A percentile compares a stretch with the other conserved stretches of the same genome.
Evolutionary conservation across 2,329 filamentous ascomycete species (phyloP).

Genomic region (Lachnellula hyalina): DNA sequence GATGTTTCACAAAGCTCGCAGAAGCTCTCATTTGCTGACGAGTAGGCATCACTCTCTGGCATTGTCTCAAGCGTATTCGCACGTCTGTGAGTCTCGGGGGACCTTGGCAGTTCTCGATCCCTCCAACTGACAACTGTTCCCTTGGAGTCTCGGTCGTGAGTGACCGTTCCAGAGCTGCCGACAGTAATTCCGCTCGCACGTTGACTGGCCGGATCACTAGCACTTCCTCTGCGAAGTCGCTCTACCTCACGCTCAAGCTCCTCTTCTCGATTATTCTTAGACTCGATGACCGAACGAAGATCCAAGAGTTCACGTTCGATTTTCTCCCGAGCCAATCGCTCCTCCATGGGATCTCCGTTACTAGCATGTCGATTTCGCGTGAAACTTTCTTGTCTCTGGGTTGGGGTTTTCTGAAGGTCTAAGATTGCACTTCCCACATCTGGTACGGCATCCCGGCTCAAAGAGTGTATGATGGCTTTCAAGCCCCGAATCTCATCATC

Average conservation of each 20-base stretch:
- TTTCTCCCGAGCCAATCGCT: constrained; percentile 58
- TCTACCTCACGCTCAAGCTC: constrained; percentile 82
- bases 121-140: constrained; percentile 57
- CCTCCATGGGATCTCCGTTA: constrained; percentile 47
- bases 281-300: constrained; percentile 66
- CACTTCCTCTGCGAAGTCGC: constrained; percentile 47
- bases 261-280: constrained; percentile 69
- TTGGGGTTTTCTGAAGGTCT: constrained; percentile 29
- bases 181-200: constrained; percentile 48
- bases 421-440: constrained; percentile 18
- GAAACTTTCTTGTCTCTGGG: constrained; percentile 21
- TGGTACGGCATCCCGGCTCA: constrained; percentile 67
- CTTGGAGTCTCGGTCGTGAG: constrained; percentile 56
- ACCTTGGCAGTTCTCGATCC: constrained; percentile 38
- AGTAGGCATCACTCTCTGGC: constrained; percentile 65
- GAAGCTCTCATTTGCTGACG: constrained; percentile 60
- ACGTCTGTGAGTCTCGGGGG: constrained; percentile 43
- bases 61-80: constrained; percentile 59
- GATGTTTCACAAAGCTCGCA: constrained; percentile 93
- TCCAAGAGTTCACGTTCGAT: constrained; percentile 78
- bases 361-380: constrained; percentile 30
- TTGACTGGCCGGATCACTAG: constrained; percentile 34
- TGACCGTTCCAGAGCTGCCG: constrained; percentile 36
- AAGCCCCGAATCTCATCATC: constrained; percentile 96
- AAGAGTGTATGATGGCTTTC: constrained; percentile 95